Conservation (phyloP, 257 asterid species). For the Lycium ferocissimum region DNA sequence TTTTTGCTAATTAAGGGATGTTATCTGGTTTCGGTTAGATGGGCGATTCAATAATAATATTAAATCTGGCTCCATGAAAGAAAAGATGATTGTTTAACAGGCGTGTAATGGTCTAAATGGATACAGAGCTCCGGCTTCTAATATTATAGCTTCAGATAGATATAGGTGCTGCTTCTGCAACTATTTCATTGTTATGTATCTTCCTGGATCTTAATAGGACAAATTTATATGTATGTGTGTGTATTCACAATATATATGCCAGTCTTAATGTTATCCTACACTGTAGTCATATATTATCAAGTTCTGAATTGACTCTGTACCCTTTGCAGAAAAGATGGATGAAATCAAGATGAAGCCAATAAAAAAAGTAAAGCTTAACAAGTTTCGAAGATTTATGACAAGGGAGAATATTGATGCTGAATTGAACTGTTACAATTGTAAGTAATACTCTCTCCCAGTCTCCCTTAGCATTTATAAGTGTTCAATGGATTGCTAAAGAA, state of each 20-base stretch:
- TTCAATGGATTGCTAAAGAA: too few species aligned
- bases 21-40: not conserved
- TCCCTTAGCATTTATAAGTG: too few species aligned
- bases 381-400: too few species aligned
- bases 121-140: not conserved
- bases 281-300: not conserved
- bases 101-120: not conserved
- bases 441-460: too few species aligned
- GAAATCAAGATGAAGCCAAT: too few species aligned
- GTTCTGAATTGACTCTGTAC: not conserved
- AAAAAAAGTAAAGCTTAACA: too few species aligned
- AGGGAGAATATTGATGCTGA: too few species aligned
- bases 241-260: not conserved
- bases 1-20: not conserved
- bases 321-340: too few species aligned
- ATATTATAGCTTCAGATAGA: not conserved
- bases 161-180: not conserved
- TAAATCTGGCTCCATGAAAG: not conserved
- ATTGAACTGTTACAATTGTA: too few species aligned
- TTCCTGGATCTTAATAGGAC: not conserved
- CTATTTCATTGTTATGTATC: not conserved
- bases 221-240: not conserved
- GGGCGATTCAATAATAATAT: not conserved
- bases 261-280: not conserved
- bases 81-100: not conserved